Percentiles rank a stretch among this genome's conserved stretches.
Conservation (phyloP, 2,329 filamentous ascomycete genomes). For the Neonectria hederae region DNA sequence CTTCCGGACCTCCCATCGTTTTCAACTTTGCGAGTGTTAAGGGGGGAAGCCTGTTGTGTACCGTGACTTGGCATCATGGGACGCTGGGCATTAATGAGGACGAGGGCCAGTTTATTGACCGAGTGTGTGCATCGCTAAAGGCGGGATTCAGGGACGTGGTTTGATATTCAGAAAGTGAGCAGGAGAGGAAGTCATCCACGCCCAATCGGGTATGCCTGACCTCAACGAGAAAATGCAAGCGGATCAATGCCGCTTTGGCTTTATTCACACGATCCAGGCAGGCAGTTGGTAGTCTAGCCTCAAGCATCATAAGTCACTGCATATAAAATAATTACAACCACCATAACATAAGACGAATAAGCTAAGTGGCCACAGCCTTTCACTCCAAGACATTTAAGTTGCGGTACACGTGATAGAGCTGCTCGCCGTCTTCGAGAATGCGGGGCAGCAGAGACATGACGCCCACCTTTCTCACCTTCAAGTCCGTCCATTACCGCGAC, state of each 20-base stretch:
- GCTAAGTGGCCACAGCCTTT: neutral
- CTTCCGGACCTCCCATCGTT: slow-evolving; percentile 28
- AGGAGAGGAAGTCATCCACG: too few species aligned
- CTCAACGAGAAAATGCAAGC: too few species aligned
- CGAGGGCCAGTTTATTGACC: slow-evolving; percentile 32
- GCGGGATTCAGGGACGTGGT: slow-evolving; percentile 20
- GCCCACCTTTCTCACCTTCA: neutral
- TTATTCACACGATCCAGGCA: too few species aligned
- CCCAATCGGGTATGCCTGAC: too few species aligned
- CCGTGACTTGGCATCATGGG: slow-evolving; percentile 39
- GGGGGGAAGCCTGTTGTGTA: slow-evolving; percentile 33
- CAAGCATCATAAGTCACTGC: neutral
- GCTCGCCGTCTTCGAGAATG: neutral
- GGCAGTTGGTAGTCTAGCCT: too few species aligned
- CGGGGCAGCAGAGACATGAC: neutral
- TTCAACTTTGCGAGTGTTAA: slow-evolving; percentile 37
- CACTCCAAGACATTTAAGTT: neutral
- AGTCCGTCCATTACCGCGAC: neutral
- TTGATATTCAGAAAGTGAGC: neutral
- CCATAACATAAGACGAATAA: neutral
- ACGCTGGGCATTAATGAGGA: slow-evolving; percentile 32
- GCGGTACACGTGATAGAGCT: neutral
- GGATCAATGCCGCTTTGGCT: too few species aligned
- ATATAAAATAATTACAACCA: neutral
- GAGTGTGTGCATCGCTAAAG: slow-evolving; percentile 27